These are phyloP conservation scores for Areca catechu DNA, from an alignment of 176 grass and related monocot genomes.

Conservation along the genomic window DNA sequence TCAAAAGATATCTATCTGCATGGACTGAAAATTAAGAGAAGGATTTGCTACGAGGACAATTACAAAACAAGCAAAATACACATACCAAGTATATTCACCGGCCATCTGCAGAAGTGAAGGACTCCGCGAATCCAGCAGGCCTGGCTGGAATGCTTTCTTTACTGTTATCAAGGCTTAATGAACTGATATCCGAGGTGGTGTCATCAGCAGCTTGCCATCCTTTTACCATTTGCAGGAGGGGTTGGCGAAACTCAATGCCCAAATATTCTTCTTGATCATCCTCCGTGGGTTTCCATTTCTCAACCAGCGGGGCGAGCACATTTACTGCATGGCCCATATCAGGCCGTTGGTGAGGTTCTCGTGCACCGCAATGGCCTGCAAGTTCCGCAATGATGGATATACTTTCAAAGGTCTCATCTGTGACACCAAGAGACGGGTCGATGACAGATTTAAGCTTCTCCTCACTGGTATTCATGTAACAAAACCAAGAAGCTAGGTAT, in stretches of 20 bases:
- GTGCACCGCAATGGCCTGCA: constrained; percentile 64
- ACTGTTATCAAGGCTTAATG: constrained; percentile 66
- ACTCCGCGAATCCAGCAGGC: constrained; percentile 76
- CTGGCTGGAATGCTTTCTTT: constrained; percentile 93
- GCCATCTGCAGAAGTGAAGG: constrained; percentile 88
- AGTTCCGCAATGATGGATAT: constrained; percentile 61
- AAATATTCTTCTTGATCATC: constrained; percentile 76
- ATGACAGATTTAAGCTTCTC: constrained; percentile 61
- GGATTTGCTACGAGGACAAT: too few relatives aligned
- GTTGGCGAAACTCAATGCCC: constrained; percentile 78
- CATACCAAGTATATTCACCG: constrained; percentile 31
- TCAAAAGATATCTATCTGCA: too few relatives aligned
- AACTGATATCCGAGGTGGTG: constrained; percentile 40
- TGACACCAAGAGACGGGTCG: constrained; percentile 41
- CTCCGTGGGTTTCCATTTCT: constrained; percentile 79
- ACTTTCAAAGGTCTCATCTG: constrained; percentile 61
- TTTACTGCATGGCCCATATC: constrained; percentile 82
- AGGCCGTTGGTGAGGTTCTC: constrained; percentile 66
- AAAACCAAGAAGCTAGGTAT: constrained; percentile 74
- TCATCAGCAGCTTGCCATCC: constrained; percentile 77
- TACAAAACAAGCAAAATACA: too few relatives aligned
- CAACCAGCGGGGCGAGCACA: constrained; percentile 62
- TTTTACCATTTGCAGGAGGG: constrained; percentile 91
- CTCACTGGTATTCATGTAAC: constrained; percentile 45
- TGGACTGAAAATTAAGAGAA: too few relatives aligned